Evolutionary conservation across 495 filamentous ascomycete species (phyloP).

Genomic region (Talaromyces thailandensis): DNA sequence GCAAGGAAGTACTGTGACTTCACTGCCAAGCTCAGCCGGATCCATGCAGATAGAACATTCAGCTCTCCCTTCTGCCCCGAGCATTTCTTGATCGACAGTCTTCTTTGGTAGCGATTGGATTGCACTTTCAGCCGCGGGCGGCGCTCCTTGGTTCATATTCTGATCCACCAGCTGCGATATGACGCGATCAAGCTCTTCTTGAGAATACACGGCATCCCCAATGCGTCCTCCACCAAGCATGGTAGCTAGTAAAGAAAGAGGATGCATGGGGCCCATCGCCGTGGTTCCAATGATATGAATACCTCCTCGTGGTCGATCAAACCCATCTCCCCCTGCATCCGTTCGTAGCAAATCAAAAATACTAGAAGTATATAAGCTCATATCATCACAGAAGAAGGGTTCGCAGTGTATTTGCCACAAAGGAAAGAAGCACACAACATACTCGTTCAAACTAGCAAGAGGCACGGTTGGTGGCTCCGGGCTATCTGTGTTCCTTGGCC

Average conservation of each 20-base stretch:
- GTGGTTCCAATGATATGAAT: constrained; percentile 13
- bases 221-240: constrained; percentile 53
- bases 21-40: constrained; percentile 60
- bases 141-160: constrained; percentile 62
- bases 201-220: constrained; percentile 85
- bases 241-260: constrained; percentile 34
- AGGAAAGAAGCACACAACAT: constrained; percentile 12
- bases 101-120: constrained; percentile 69
- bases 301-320: constrained; percentile 12
- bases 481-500: constrained; percentile 23
- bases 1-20: constrained; percentile 76
- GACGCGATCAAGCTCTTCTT: constrained; percentile 85
- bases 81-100: constrained; percentile 53
- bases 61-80: constrained; percentile 52
- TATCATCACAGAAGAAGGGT: background rate
- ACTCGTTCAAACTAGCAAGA: constrained; percentile 25
- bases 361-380: constrained; percentile 10
- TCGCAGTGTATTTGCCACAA: background rate
- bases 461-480: constrained; percentile 21
- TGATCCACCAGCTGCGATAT: constrained; percentile 83
- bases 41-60: constrained; percentile 97
- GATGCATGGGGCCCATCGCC: constrained; percentile 21
- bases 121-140: constrained; percentile 66
- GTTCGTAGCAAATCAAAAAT: constrained; percentile 23
- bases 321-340: constrained; percentile 9